phyloP scores from a whole-genome alignment of 2,329 filamentous ascomycete species.

The Paraconiothyrium brasiliense region DNA sequence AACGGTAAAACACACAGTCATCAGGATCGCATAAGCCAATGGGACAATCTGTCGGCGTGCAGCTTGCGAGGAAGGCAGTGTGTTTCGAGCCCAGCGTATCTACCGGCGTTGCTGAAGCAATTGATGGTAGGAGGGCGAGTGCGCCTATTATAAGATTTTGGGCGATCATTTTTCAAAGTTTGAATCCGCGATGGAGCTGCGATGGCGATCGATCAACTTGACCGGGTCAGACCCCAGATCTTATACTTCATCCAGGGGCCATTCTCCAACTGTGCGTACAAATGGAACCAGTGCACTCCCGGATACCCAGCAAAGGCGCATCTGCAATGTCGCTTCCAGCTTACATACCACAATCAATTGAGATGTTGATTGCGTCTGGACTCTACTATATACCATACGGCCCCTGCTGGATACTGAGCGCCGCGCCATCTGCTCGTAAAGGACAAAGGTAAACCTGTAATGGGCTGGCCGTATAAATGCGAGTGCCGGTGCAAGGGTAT shows the following conservation, averaged over 20 bases:
- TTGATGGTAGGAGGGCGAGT: slow-evolving; percentile 16
- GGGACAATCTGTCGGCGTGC: slow-evolving; percentile 24
- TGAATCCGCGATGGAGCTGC: neutral
- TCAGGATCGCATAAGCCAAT: slow-evolving; percentile 25
- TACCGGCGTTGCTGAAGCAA: slow-evolving; percentile 13
- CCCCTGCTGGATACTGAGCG: neutral
- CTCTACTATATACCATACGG: neutral
- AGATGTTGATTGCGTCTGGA: slow-evolving; percentile 5
- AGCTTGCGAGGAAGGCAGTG: slow-evolving; percentile 28
- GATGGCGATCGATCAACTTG: neutral
- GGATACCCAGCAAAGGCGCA: neutral
- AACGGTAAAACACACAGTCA: slow-evolving; percentile 22
- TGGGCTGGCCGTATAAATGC: neutral
- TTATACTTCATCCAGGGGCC: slow-evolving; percentile 1
- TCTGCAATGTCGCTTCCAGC: neutral
- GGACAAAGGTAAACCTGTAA: neutral
- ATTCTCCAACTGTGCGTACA: neutral
- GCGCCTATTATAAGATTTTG: slow-evolving; percentile 11
- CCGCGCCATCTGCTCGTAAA: neutral
- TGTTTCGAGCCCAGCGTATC: slow-evolving; percentile 27
- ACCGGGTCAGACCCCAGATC: neutral
- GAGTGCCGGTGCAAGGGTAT: slow-evolving; percentile 1
- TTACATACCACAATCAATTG: slow-evolving; percentile 1
- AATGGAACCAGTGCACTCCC: neutral
- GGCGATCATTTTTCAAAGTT: slow-evolving; percentile 12